Evolutionary conservation across 2,329 filamentous ascomycete genomes (phyloP).

Genomic region (Curvularia verruculosa): DNA sequence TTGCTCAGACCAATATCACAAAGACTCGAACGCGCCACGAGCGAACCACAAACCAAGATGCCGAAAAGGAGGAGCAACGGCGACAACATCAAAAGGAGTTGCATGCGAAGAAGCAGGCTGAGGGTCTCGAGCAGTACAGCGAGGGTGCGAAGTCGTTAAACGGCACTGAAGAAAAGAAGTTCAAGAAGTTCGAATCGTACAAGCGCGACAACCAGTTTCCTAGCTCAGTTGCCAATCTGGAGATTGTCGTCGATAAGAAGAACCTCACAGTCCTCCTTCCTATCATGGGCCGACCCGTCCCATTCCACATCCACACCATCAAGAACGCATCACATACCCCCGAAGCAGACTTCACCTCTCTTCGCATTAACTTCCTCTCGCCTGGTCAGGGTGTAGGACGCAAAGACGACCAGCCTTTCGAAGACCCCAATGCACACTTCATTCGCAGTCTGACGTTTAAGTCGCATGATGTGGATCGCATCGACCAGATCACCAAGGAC

Average conservation of each 20-base stretch:
- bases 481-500: conserved; percentile 88
- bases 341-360: conserved; percentile 89
- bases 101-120: conserved; percentile 80
- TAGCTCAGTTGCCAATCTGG: conserved; percentile 77
- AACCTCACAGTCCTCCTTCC: conserved; percentile 89
- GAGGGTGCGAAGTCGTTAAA: conserved; percentile 85
- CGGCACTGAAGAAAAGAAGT: conserved; percentile 93
- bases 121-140: conserved; percentile 83
- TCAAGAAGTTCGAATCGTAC: conserved; percentile 99
- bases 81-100: conserved; percentile 92
- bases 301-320: conserved; percentile 97
- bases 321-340: conserved; percentile 99
- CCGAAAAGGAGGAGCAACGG: conserved; percentile 85
- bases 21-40: conserved; percentile 92
- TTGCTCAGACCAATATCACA: conserved; percentile 93
- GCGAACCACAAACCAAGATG: conserved; percentile 83
- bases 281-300: conserved; percentile 95
- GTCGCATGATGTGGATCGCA: conserved; percentile 84
- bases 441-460: conserved; percentile 94
- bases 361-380: conserved; percentile 96
- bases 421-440: conserved; percentile 94
- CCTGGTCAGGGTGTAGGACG: conserved; percentile 95
- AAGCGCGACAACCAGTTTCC: conserved; percentile 97
- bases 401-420: conserved; percentile 97
- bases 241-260: conserved; percentile 89